phyloP scores from a whole-genome alignment of 73 alveolate species.

The Breviolum minutum region DNA sequence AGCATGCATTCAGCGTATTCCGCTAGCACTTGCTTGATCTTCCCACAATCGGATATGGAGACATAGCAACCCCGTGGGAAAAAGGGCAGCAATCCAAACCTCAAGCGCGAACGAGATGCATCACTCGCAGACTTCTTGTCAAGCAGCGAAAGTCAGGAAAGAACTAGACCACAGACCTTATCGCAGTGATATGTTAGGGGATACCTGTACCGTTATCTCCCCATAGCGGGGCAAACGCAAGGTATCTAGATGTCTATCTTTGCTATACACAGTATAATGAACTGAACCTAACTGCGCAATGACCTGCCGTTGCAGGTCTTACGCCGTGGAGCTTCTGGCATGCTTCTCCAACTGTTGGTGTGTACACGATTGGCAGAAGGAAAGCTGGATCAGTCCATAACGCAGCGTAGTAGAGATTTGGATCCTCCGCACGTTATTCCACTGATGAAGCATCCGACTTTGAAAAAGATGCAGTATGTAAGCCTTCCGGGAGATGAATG shows the following conservation, averaged over 20 bases:
- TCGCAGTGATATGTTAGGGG: too few relatives aligned
- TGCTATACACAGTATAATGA: not conserved
- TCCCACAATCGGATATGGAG: conserved; percentile 69
- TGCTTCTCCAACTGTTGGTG: conserved; percentile 94
- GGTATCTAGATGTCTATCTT: too few relatives aligned
- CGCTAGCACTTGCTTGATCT: conserved; percentile 39
- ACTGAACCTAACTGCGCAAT: not conserved
- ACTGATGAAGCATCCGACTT: too few relatives aligned
- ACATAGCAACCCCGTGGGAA: conserved; percentile 87
- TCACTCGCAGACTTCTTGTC: not conserved
- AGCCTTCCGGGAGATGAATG: too few relatives aligned
- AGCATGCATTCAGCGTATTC: conserved; percentile 94
- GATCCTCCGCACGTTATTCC: not conserved
- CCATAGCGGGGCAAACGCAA: too few relatives aligned
- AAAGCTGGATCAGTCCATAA: conserved; percentile 82
- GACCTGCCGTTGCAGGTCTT: not conserved
- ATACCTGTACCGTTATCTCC: too few relatives aligned
- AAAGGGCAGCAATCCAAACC: conserved; percentile 92
- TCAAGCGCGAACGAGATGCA: not conserved
- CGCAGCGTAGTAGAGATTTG: conserved; percentile 90
- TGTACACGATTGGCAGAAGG: conserved; percentile 84
- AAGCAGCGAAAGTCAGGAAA: too few relatives aligned
- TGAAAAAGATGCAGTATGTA: too few relatives aligned
- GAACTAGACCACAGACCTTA: too few relatives aligned
- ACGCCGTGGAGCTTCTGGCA: conserved; percentile 73